Evolutionary conservation across 768 basidiomycete species (phyloP), one percentile per base, ranked within the genome.

Genomic region (Daedaleopsis sinensis): DNA sequence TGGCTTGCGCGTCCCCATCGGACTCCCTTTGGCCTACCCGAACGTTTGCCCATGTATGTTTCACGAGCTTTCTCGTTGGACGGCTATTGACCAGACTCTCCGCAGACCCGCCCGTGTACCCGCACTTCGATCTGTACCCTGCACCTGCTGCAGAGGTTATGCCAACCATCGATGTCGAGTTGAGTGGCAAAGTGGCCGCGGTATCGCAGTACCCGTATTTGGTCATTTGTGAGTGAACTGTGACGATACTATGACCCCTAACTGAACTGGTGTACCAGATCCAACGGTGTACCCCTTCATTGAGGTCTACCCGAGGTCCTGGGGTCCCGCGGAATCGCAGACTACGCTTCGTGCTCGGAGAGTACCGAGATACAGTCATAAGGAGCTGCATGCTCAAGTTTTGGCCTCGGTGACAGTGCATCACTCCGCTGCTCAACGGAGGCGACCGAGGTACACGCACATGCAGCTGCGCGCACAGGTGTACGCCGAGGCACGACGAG

Each of bases 271-370:
- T 36, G 3, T 13, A 3, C 37, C 21, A 73, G 68, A 73, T 57
- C 67, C 68, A 0, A 39, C 69, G 19, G 68, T 62, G 7, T 73
- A 73, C 52, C 72, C 72, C 8, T 51, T 67, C 59, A 59, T 74
- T 24, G 69, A 69, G 15, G 37, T 73, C 15, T 74, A 74, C 51
- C 73, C 72, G 13, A 62, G 38, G 5, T 58, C 61, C 5, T 63
- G 61, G 61, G 57, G 32, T 21, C 37, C 37, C 13, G 52, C 38
- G 1, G 7, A n/a, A 1, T 13, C 21, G 47, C 13, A n/a, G 21
- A 48, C 24, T 3, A 21, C 10, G 24, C 24, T 24, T 23, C 23
- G 13, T 16, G 9, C 11, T 19, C 57, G 53, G 19, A 32, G 49
- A 16, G 54, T 21, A 42, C 59, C 59, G 19, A 63, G 44, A 38